Evolutionary conservation across 306 rosid species (phyloP).

Genomic region (Casuarina equisetifolia): DNA sequence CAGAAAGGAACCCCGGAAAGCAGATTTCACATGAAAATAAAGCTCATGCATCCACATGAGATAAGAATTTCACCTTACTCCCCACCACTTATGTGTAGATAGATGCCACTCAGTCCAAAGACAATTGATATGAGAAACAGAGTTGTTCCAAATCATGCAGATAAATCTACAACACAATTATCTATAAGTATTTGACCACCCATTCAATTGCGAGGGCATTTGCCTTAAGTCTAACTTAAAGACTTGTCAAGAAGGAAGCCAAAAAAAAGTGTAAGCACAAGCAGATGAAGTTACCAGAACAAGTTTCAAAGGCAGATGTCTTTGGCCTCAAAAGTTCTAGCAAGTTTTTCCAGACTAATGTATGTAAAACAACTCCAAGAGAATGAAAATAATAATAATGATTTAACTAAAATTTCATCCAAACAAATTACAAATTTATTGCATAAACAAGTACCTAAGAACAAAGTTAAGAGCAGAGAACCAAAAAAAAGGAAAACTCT

Average conservation of each 20-base stretch:
- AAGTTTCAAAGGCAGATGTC: constrained; percentile 12
- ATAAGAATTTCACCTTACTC: neutral
- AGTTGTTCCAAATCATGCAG: neutral
- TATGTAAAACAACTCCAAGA: constrained; percentile 76
- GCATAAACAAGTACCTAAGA: neutral
- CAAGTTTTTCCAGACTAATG: constrained; percentile 67
- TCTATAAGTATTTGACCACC: neutral
- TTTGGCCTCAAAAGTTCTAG: constrained; percentile 54
- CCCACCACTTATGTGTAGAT: neutral
- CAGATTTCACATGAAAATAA: neutral
- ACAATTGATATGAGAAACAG: neutral
- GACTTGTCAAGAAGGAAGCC: constrained; percentile 3
- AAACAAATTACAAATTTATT: neutral
- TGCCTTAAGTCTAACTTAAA: constrained; percentile 11
- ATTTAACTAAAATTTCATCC: constrained; percentile 15
- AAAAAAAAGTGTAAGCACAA: constrained; percentile 5
- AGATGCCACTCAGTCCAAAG: neutral
- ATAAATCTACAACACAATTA: neutral
- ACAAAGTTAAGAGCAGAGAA: neutral
- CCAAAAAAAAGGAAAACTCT: neutral
- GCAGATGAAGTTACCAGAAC: neutral
- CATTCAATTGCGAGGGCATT: constrained; percentile 1
- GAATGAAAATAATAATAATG: constrained; percentile 8
- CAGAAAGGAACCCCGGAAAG: too few species aligned
- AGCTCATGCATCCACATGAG: neutral